Conservation (phyloP, 257 asterid genomes). For the Fraxinus excelsior region DNA sequence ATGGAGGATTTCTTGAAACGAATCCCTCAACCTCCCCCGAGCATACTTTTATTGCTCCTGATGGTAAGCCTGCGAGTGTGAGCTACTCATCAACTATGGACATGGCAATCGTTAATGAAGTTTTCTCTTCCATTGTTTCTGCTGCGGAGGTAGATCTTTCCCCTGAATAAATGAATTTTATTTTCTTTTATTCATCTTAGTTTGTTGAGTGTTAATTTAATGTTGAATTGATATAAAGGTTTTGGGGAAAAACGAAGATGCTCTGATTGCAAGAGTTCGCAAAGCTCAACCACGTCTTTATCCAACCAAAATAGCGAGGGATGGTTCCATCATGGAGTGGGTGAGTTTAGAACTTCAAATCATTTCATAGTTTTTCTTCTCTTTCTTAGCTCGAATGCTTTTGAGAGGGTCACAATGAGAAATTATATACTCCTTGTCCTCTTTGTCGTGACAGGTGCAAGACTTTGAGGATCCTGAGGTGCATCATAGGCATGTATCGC, state of each 20-base stretch:
- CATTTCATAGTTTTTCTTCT: neutral
- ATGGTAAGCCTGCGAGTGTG: conserved; percentile 68
- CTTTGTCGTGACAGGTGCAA: conserved; percentile 47
- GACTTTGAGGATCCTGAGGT: conserved; percentile 72
- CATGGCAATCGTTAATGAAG: conserved; percentile 63
- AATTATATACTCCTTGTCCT: neutral
- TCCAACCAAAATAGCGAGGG: conserved; percentile 59
- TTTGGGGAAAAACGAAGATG: conserved; percentile 52
- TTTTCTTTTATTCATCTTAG: neutral
- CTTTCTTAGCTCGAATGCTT: neutral
- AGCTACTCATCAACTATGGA: conserved; percentile 88
- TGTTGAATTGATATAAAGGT: conserved; percentile 42
- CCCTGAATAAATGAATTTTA: neutral
- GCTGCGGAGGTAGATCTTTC: conserved; percentile 65
- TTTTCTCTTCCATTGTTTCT: conserved; percentile 55
- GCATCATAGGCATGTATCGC: conserved; percentile 78
- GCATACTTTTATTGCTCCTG: conserved; percentile 69
- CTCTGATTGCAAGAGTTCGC: conserved; percentile 53
- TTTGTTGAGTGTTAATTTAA: neutral
- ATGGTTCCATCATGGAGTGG: conserved; percentile 90
- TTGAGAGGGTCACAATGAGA: neutral
- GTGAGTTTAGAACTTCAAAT: conserved; percentile 37
- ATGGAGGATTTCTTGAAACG: conserved; percentile 60
- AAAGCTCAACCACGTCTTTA: conserved; percentile 62
- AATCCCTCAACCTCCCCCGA: conserved; percentile 90